Evolutionary conservation across 495 filamentous ascomycete genomes (phyloP).

Genomic region (Trichodelitschia bisporula): DNA sequence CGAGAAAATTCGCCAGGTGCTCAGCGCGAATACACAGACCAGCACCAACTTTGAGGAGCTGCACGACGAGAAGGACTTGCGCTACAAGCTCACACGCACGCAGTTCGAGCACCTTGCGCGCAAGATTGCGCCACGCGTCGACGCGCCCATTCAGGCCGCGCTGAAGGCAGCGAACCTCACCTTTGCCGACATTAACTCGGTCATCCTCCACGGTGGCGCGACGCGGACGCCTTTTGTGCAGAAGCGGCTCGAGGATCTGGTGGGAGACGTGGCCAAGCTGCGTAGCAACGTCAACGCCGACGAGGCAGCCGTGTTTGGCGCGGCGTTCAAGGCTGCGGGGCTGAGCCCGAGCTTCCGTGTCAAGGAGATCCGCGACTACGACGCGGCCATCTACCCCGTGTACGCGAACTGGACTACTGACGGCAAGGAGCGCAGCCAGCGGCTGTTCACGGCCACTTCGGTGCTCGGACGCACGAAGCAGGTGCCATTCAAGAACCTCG

Average conservation of each 20-base stretch:
- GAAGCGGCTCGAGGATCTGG: conserved; percentile 55
- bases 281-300: conserved; percentile 90
- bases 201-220: conserved; percentile 82
- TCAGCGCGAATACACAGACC: conserved; percentile 81
- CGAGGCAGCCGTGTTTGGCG: conserved; percentile 90
- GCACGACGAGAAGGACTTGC: conserved; percentile 79
- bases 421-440: conserved; percentile 38
- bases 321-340: conserved; percentile 78
- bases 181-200: conserved; percentile 56
- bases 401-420: conserved; percentile 37
- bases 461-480: conserved; percentile 61
- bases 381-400: conserved; percentile 46
- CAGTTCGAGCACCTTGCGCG: conserved; percentile 66
- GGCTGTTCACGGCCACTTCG: conserved; percentile 60
- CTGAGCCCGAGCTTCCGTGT: conserved; percentile 87
- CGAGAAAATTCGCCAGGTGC: conserved; percentile 63
- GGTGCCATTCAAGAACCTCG: conserved; percentile 61
- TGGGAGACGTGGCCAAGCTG: conserved; percentile 42
- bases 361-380: conserved; percentile 72
- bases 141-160: conserved; percentile 44
- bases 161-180: conserved; percentile 45
- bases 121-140: conserved; percentile 39
- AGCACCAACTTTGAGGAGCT: conserved; percentile 61
- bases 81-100: conserved; percentile 62
- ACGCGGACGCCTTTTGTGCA: conserved; percentile 88